A percentile compares a stretch with the other conserved stretches of the same genome.
Evolutionary conservation across 2,329 filamentous ascomycete species (phyloP).

Genomic region (Chrysosporium queenslandicum): DNA sequence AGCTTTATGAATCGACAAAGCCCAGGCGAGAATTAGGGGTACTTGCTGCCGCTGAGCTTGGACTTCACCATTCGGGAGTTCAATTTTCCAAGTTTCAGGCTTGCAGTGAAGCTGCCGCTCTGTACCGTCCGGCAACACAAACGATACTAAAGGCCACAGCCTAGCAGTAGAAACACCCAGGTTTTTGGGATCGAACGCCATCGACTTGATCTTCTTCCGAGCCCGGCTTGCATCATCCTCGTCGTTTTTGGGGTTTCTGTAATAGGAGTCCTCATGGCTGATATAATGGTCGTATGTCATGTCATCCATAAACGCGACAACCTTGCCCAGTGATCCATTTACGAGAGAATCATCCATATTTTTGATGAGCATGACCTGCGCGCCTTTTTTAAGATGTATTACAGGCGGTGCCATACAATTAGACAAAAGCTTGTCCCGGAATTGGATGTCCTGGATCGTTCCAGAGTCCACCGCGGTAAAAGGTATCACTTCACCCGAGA

Average conservation of each 20-base stretch:
- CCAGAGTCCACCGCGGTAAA: constrained; percentile 71
- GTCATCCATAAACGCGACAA: constrained; percentile 69
- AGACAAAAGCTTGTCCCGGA: constrained; percentile 65
- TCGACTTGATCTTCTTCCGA: constrained; percentile 47
- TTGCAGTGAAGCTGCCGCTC: constrained; percentile 68
- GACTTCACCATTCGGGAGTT: constrained; percentile 87
- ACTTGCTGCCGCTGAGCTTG: constrained; percentile 76
- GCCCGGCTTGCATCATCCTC: constrained; percentile 36
- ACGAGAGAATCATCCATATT: constrained; percentile 91
- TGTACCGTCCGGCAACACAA: constrained; percentile 67
- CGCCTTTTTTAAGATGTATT: constrained; percentile 76
- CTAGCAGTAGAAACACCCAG: constrained; percentile 42
- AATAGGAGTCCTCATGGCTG: constrained; percentile 48
- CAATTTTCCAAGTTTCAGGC: constrained; percentile 90
- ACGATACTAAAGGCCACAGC: constrained; percentile 75
- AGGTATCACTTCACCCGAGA: constrained; percentile 57
- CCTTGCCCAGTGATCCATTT: constrained; percentile 84
- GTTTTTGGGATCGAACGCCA: constrained; percentile 41
- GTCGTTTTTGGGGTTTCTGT: constrained; percentile 38
- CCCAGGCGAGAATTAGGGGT: constrained; percentile 91
- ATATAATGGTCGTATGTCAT: constrained; percentile 49
- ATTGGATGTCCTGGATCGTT: constrained; percentile 50
- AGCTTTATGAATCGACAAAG: constrained; percentile 93
- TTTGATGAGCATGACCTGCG: constrained; percentile 99
- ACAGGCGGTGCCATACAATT: constrained; percentile 88